Percentiles rank a stretch among this genome's conserved stretches.
These are phyloP conservation scores for Phytophthora sojae DNA, from an alignment of 352 stramenopile species.

Conservation along the genomic window DNA sequence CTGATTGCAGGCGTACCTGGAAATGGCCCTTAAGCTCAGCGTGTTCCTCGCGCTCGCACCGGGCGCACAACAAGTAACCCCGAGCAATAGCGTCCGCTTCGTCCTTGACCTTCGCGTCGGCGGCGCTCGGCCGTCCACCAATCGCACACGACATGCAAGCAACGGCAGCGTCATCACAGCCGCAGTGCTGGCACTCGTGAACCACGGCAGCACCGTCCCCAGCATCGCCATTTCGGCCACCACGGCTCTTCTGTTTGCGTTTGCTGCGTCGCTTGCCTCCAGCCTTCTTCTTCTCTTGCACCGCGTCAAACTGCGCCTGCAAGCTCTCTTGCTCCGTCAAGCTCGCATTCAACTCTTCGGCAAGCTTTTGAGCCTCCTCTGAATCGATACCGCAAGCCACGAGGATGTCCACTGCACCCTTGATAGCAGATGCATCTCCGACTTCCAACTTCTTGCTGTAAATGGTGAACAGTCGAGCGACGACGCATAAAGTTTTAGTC, in stretches of 20 bases:
- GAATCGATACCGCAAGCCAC: conserved; percentile 69
- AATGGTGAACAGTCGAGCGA: background rate
- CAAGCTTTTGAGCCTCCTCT: conserved; percentile 61
- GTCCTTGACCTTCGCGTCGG: conserved; percentile 47
- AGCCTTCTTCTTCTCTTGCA: conserved; percentile 50
- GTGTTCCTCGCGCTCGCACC: conserved; percentile 80
- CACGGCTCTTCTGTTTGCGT: conserved; percentile 67
- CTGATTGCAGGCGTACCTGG: conserved; percentile 53
- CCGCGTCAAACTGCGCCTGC: conserved; percentile 31
- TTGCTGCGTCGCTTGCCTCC: conserved; percentile 54
- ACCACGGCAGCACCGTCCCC: conserved; percentile 12
- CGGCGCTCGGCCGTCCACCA: conserved; percentile 29
- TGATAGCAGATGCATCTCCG: conserved; percentile 68
- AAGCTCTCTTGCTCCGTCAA: conserved; percentile 47
- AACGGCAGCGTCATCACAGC: conserved; percentile 64
- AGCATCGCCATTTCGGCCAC: conserved; percentile 28
- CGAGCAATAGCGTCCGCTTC: conserved; percentile 63
- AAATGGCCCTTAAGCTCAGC: conserved; percentile 67
- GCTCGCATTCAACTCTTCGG: conserved; percentile 66
- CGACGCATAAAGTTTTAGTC: background rate
- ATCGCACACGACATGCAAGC: conserved; percentile 71
- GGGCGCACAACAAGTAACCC: conserved; percentile 72
- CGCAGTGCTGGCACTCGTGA: conserved; percentile 77
- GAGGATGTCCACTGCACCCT: conserved; percentile 73
- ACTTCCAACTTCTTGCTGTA: conserved; percentile 82